A percentile compares a stretch with the other conserved stretches of the same genome.
Evolutionary conservation across 2,329 filamentous ascomycete genomes (phyloP).

Genomic region (Colletotrichum filicis): DNA sequence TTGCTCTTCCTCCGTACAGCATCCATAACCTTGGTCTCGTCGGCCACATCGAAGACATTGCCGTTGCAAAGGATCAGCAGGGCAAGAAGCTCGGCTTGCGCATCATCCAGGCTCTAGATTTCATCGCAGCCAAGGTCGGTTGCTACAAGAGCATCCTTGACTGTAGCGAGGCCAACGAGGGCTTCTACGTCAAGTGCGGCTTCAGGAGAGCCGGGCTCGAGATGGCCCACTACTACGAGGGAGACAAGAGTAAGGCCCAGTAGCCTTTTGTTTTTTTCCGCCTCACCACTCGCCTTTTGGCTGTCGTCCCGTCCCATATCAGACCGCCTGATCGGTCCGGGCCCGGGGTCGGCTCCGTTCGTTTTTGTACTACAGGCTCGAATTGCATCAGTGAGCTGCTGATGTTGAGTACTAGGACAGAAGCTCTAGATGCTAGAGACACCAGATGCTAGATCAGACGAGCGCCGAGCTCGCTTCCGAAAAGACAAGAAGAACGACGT

Average conservation of each 20-base stretch:
- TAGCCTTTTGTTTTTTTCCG: slow-evolving; percentile 16
- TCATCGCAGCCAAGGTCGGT: slow-evolving; percentile 85
- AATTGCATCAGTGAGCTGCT: slow-evolving; percentile 24
- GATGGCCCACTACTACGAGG: slow-evolving; percentile 95
- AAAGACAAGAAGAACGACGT: slow-evolving; percentile 1
- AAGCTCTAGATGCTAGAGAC: slow-evolving; percentile 8
- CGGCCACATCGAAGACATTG: slow-evolving; percentile 98
- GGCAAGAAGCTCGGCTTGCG: slow-evolving; percentile 95
- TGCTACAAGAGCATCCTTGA: slow-evolving; percentile 98
- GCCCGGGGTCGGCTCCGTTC: neutral
- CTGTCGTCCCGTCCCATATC: neutral
- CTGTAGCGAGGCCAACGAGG: slow-evolving; percentile 95
- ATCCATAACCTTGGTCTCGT: slow-evolving; percentile 86
- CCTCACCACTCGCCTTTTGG: neutral
- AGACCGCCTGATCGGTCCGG: neutral
- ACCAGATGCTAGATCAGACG: neutral
- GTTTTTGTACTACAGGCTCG: neutral
- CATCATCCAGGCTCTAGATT: slow-evolving; percentile 94
- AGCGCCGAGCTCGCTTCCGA: neutral
- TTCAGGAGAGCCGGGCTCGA: slow-evolving; percentile 92
- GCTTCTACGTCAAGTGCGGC: slow-evolving; percentile 98
- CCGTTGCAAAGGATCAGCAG: slow-evolving; percentile 93
- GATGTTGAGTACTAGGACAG: slow-evolving; percentile 15
- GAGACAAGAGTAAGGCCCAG: slow-evolving; percentile 58
- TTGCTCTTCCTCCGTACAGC: slow-evolving; percentile 50